phyloP scores from a whole-genome alignment of 164 flowering plant species.

The Malania oleifera region DNA sequence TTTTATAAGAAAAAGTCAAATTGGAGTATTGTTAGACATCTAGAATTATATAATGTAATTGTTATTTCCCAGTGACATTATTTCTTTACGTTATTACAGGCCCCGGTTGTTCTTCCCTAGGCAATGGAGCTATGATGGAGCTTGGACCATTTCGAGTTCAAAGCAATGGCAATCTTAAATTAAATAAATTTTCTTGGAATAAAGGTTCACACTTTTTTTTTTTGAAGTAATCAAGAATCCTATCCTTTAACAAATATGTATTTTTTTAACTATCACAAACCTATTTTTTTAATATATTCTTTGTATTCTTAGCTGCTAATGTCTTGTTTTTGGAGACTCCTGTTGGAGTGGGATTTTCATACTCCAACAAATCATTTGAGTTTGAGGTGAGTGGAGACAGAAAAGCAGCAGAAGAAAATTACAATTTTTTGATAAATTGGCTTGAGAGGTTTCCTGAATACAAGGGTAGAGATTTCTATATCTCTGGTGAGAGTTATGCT shows the following conservation, averaged over 20 bases:
- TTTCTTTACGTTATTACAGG: conserved; percentile 27
- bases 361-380: not conserved
- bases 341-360: conserved; percentile 61
- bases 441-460: not conserved
- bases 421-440: not conserved
- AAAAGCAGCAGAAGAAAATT: not conserved
- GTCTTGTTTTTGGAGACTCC: conserved; percentile 74
- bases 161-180: conserved; percentile 61
- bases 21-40: conserved; percentile 5
- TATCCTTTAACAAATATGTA: not conserved
- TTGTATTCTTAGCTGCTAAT: conserved; percentile 50
- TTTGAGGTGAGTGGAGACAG: not conserved
- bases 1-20: not conserved
- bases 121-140: conserved; percentile 70
- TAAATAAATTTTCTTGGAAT: conserved; percentile 63
- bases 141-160: conserved; percentile 74
- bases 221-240: not conserved
- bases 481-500: conserved; percentile 2
- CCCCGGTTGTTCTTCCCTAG: conserved; percentile 90
- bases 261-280: not conserved
- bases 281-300: not conserved
- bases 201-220: conserved; percentile 31
- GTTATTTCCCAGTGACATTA: not conserved
- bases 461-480: not conserved
- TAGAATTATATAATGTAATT: conserved; percentile 8